phyloP scores from a whole-genome alignment of 768 basidiomycete species.

The Mycena pura region DNA sequence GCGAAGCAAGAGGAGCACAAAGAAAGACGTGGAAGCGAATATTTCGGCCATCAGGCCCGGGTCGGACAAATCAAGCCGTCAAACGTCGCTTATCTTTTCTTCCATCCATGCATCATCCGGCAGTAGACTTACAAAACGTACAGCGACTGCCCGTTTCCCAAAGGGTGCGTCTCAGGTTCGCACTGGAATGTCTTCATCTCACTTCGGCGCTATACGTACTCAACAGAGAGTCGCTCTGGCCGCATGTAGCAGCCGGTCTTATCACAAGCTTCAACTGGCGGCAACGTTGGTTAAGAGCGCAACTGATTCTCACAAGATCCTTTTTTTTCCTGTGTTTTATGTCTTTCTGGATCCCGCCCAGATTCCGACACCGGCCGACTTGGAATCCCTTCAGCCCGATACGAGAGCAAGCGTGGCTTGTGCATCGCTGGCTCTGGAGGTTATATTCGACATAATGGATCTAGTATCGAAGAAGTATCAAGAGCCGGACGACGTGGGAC shows the following conservation, averaged over 20 bases:
- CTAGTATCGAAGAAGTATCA: background rate
- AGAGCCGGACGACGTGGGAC: background rate
- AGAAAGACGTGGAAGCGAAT: background rate
- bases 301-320: background rate
- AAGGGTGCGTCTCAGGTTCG: background rate
- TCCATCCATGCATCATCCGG: background rate
- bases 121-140: conserved; percentile 4
- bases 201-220: conserved; percentile 6
- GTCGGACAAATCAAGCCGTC: background rate
- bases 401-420: background rate
- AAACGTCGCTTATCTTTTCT: background rate
- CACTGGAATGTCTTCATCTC: background rate
- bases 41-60: no score
- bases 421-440: background rate
- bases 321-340: background rate
- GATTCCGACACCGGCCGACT: background rate
- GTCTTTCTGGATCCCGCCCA: background rate
- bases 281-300: background rate
- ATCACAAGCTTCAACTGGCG: background rate
- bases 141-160: conserved; percentile 7
- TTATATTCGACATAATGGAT: background rate
- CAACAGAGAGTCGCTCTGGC: conserved; percentile 4
- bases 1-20: background rate
- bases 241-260: background rate
- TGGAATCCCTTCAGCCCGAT: background rate